Evolutionary conservation across 2,329 filamentous ascomycete species (phyloP), one percentile per base, ranked within the genome.

Genomic region (Epichloe scottii): DNA sequence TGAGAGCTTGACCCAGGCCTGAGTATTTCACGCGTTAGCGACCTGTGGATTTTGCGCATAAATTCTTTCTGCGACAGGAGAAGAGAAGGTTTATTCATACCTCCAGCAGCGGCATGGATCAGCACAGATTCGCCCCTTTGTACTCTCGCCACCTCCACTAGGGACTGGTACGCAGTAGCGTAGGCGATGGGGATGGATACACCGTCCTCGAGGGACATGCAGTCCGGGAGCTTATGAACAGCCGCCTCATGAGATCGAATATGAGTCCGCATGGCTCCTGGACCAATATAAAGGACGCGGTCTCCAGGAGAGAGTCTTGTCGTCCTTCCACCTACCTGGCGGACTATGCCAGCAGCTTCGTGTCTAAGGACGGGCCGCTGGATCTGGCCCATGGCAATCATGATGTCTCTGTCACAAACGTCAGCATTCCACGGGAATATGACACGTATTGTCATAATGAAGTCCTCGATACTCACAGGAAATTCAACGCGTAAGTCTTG

Each of bases 61-160:
- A 30, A 30, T 1, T 30, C 26, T 30, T 30, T 0, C 26, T 7
- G 10, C 26, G 26, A 30, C 26, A 30, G 8, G 7, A 8, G 26
- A 30, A 30, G 26, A 30, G 26, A 1, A 5, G 5, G 26, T 26
- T 26, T 26, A 2, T 10, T 30, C 26, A 30, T 30, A n/a, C 42
- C 55, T 14, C 55, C 53, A 12, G 53, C 46, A 3, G 57, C 63
- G 1, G 58, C 53, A 48, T 67, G 65, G 19, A 66, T 61, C 2
- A 67, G 57, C 2, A 67, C 54, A 3, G 37, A 53, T 40, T 66
- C 63, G 10, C 63, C 66, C 2, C 60, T 59, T 8, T 57, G 48
- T 0, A 74, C 58, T 0, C 64, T 57, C 12, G 45, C 46, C 11
- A 41, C 21, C 2, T 23, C 10, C 8, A 15, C 30, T 0, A 48